Conservation (phyloP, 2,329 filamentous ascomycete species). For the Talaromyces sp. region DNA sequence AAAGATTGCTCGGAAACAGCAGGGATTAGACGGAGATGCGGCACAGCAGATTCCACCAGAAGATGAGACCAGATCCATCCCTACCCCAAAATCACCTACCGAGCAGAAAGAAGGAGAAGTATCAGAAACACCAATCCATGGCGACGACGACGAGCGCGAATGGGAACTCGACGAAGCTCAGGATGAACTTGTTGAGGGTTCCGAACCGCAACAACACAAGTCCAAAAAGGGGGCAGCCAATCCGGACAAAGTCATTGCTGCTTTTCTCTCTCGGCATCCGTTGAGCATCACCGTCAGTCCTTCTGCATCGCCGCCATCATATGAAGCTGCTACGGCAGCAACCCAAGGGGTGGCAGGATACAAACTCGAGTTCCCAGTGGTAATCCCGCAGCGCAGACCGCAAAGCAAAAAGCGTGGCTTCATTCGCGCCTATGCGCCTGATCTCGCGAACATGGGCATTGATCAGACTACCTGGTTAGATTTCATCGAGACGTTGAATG, state of each 20-base stretch:
- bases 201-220: conserved; percentile 13
- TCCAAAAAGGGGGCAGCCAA: conserved; percentile 13
- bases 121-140: not conserved
- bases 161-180: conserved; percentile 20
- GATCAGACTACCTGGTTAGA: conserved; percentile 36
- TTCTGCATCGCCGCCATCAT: not conserved
- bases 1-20: conserved; percentile 7
- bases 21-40: not conserved
- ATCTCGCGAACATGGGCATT: conserved; percentile 34
- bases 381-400: conserved; percentile 41
- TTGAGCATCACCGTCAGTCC: not conserved
- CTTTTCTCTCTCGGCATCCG: conserved; percentile 17
- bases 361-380: conserved; percentile 28
- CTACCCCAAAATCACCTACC: not conserved
- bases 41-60: not conserved
- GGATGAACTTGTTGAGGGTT: conserved; percentile 11
- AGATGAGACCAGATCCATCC: not conserved
- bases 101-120: not conserved
- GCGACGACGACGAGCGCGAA: conserved; percentile 12
- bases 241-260: conserved; percentile 18
- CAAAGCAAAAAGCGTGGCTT: conserved; percentile 37
- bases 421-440: conserved; percentile 40
- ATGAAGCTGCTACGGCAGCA: not conserved
- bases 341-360: not conserved
- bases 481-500: conserved; percentile 34